phyloP scores from a whole-genome alignment of 805 yeast genomes.

The Lipomyces starkeyi region DNA sequence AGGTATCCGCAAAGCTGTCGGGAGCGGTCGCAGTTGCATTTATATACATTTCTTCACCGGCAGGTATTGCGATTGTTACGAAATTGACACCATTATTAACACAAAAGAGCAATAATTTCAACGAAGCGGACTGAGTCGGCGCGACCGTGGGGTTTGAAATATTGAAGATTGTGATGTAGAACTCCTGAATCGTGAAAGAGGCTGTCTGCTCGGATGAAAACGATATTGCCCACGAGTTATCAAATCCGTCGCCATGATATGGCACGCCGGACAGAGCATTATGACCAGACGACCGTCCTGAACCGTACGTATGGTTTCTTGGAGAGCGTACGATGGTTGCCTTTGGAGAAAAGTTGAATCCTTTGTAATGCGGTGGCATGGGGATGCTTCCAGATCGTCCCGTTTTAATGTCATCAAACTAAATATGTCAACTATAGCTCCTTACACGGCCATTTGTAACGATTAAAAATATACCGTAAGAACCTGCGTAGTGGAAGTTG shows the following conservation, averaged over 20 bases:
- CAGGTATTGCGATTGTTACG: background rate
- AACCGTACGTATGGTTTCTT: background rate
- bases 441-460: background rate
- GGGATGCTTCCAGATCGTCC: background rate
- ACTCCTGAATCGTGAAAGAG: slow-evolving; percentile 7
- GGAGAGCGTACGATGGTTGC: slow-evolving; percentile 1
- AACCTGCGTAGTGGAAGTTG: slow-evolving; percentile 8
- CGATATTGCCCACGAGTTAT: background rate
- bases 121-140: background rate
- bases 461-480: background rate
- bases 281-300: background rate
- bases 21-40: background rate
- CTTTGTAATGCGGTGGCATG: slow-evolving; percentile 7
- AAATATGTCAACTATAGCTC: background rate
- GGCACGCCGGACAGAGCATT: slow-evolving; percentile 12
- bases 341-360: slow-evolving; percentile 12
- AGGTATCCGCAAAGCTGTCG: background rate
- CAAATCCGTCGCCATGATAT: slow-evolving; percentile 4
- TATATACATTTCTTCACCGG: background rate
- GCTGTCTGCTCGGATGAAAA: slow-evolving; percentile 11
- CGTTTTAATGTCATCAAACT: background rate
- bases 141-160: background rate
- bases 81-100: background rate
- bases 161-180: slow-evolving; percentile 8
- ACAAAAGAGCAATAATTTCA: background rate